These are phyloP conservation scores for Candida mattraensis DNA, from an alignment of 805 yeast species.

Conservation along the genomic window DNA sequence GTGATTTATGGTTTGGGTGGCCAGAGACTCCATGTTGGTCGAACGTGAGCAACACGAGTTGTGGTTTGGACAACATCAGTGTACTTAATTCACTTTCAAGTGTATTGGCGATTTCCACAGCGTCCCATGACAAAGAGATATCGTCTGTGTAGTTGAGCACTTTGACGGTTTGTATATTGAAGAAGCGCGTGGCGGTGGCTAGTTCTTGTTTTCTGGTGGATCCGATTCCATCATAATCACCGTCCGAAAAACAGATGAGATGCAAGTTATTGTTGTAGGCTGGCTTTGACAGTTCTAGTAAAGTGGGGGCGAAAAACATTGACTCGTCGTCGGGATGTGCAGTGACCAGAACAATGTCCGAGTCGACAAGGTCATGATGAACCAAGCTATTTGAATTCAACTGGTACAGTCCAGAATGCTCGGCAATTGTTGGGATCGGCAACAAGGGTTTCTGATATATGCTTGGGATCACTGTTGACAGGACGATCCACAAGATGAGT, in stretches of 20 bases:
- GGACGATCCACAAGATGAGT: conserved; percentile 12
- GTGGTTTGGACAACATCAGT: conserved; percentile 17
- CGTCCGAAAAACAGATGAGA: conserved; percentile 72
- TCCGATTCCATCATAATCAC: conserved; percentile 78
- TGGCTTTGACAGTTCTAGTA: conserved; percentile 50
- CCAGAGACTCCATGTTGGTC: conserved; percentile 80
- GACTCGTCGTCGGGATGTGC: conserved; percentile 99
- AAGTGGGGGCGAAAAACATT: conserved; percentile 90
- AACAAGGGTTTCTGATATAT: background rate
- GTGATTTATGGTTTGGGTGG: conserved; percentile 82
- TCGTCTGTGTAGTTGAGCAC: conserved; percentile 65
- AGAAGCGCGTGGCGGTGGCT: conserved; percentile 46
- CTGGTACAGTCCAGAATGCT: conserved; percentile 15
- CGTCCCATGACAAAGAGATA: conserved; percentile 66
- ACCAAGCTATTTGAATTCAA: conserved; percentile 24
- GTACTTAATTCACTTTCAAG: conserved; percentile 29
- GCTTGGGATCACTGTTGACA: conserved; percentile 13
- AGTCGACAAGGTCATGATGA: conserved; percentile 16
- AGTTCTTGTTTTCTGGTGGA: conserved; percentile 60
- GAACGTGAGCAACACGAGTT: conserved; percentile 64
- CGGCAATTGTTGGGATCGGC: background rate
- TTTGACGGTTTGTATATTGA: conserved; percentile 48
- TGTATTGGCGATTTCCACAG: conserved; percentile 37
- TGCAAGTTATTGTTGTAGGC: conserved; percentile 51
- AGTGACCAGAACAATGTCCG: conserved; percentile 44